Evolutionary conservation across 495 filamentous ascomycete species (phyloP), one percentile per base, ranked within the genome.

Genomic region (Hypoxylon lienhwacheense): DNA sequence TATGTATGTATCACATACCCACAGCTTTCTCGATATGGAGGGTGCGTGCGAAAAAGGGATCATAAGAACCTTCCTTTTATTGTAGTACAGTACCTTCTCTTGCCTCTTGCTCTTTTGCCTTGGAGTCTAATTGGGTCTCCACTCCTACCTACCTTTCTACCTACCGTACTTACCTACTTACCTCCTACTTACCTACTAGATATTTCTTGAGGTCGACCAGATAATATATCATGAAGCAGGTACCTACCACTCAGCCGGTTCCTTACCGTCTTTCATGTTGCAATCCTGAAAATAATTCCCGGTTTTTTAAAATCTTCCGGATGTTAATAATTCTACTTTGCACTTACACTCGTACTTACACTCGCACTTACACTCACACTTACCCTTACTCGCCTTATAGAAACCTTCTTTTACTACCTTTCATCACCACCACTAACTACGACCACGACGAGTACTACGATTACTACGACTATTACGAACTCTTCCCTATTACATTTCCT

Each of bases 111-210:
- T 47, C 42, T 53, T 5, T 8, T 26, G 8, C 24, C 8, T 5
- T 26, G 24, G 49, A 63, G 59, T 63, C 59, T 63, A 63, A 57
- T 58, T 63, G 47, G 47, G 59, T 55, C 53, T 63, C 59, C 59
- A 63, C 59, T 63, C 53, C 50, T 44, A 58, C 59, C 44, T 62
- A 40, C 50, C 29, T 28, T n/a, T n/a, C 12, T 31, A 31, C 28
- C 28, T 31, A 31, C 28, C 28, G 2, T 31, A 31, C 35, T 19
- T 39, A 21, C 16, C 35, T 8, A 12, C 34, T 21, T 49, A 49
- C 16, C 10, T 36, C 31, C 15, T 33, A 32, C 43, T 43, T 21
- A 37, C 53, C 53, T 56, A n/a, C n/a, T n/a, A n/a, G n/a, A n/a
- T 61, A 47, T 45, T 59, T 21, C 58, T 56, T 36, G 47, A 56